Evolutionary conservation across 2,329 filamentous ascomycete genomes (phyloP), one percentile per base, ranked within the genome.

Genomic region (Colletotrichum sp.): DNA sequence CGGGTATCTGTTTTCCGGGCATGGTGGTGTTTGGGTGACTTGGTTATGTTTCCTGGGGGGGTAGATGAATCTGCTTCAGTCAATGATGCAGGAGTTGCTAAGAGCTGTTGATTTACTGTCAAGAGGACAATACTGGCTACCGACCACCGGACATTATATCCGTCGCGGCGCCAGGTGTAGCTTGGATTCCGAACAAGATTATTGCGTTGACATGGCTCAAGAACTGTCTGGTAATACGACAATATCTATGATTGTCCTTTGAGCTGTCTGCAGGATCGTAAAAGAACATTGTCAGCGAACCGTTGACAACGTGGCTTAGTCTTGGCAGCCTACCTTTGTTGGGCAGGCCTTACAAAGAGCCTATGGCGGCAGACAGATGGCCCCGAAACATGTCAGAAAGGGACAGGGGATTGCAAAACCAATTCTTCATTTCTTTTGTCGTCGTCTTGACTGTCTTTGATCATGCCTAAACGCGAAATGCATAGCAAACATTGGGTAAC

Each of bases 381-480:
- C 18, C 27, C 27, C 58, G 47, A 63, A 5, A 36, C 43, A 21
- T 21, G 33, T 57, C 43, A 31, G 29, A 63, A 18, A 24, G 7
- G 31, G 5, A 34, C 31, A 24, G 31, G 38, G 63, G 34, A 31
- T 55, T 27, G 62, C 38, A 59, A 69, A 43, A 72, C 47, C 57
- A 72, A 64, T 74, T 74, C 69, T 67, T 71, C 54, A 67, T 74
- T 74, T 72, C 62, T 51, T 72, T 74, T 74, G 55, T 66, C 47
- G 57, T 63, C 43, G 62, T 72, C 62, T 58, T 57, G 69, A 71
- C 63, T 58, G 69, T 71, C 62, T 66, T 73, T 64, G 65, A 72
- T 74, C 72, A 74, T 67, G 68, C 68, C 62, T 74, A 67, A 72
- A 67, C 71, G 55, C 62, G 61, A 67, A 71, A 72, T 58, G 68